Conservation (phyloP, 768 basidiomycete genomes). For the Mycena amicta region DNA sequence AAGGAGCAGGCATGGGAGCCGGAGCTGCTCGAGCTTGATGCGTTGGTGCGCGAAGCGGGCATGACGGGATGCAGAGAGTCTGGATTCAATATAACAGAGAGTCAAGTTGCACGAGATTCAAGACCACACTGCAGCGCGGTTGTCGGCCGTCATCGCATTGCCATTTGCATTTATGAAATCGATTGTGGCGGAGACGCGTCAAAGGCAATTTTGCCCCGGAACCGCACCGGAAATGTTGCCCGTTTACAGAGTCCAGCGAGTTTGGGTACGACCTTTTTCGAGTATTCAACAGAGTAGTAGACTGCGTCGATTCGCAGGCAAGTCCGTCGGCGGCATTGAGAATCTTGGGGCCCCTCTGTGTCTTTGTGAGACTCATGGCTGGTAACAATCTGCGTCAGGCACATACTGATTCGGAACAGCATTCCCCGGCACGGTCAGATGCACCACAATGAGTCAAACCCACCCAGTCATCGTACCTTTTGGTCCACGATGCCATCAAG, state of each 20-base stretch:
- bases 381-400: constrained; percentile 1
- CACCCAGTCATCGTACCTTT: too few relatives aligned
- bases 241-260: too few relatives aligned
- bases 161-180: background rate
- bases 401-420: background rate
- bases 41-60: background rate
- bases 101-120: background rate
- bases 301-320: too few relatives aligned
- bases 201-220: background rate
- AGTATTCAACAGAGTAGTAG: too few relatives aligned
- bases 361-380: background rate
- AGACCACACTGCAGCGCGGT: background rate
- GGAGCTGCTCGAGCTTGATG: background rate
- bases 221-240: background rate
- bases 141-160: background rate
- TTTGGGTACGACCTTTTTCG: too few relatives aligned
- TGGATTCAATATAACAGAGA: background rate
- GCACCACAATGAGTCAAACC: too few relatives aligned
- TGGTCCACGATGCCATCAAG: too few relatives aligned
- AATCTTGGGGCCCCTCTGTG: background rate
- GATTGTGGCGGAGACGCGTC: background rate
- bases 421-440: too few relatives aligned
- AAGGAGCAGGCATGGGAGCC: background rate
- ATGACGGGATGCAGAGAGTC: background rate
- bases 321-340: too few relatives aligned